These are phyloP conservation scores for Boletus tylopilopsis DNA, from an alignment of 768 basidiomycete genomes.

Conservation along the genomic window DNA sequence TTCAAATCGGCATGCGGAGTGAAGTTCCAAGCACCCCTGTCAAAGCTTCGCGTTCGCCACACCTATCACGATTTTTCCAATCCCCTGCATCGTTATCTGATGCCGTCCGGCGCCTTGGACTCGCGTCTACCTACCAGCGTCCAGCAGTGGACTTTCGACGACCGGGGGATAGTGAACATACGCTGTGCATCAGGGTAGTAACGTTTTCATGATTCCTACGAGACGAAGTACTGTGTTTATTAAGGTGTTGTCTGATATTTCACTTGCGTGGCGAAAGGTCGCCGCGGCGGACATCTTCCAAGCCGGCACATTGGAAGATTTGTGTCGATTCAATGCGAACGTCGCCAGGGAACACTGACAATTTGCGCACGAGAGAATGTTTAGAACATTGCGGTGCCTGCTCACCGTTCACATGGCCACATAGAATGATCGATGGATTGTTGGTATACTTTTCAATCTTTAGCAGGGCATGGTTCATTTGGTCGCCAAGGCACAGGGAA, in stretches of 20 bases:
- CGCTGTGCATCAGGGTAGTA: slow-evolving; percentile 47
- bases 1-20: slow-evolving; percentile 30
- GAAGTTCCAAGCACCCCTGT: slow-evolving; percentile 49
- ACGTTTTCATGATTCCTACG: slow-evolving; percentile 28
- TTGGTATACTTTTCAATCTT: slow-evolving; percentile 33
- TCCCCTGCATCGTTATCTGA: slow-evolving; percentile 71
- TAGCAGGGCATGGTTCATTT: not conserved
- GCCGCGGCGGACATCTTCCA: slow-evolving; percentile 62
- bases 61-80: slow-evolving; percentile 41
- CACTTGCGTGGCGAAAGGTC: slow-evolving; percentile 47
- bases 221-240: slow-evolving; percentile 60
- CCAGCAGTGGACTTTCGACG: slow-evolving; percentile 40
- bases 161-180: slow-evolving; percentile 51
- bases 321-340: slow-evolving; percentile 59
- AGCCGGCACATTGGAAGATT: slow-evolving; percentile 36
- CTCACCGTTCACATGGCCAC: slow-evolving; percentile 32
- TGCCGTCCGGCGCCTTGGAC: slow-evolving; percentile 60
- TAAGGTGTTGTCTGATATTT: slow-evolving; percentile 46
- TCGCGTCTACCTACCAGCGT: slow-evolving; percentile 57
- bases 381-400: slow-evolving; percentile 51
- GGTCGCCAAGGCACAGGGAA: slow-evolving; percentile 38
- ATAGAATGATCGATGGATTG: slow-evolving; percentile 43
- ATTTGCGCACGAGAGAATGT: slow-evolving; percentile 68
- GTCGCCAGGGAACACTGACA: slow-evolving; percentile 58
- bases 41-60: slow-evolving; percentile 21